A percentile compares a stretch with the other conserved stretches of the same genome.
Conservation (phyloP, 495 filamentous ascomycete species). For the Pseudomonodictys pantanalensis region DNA sequence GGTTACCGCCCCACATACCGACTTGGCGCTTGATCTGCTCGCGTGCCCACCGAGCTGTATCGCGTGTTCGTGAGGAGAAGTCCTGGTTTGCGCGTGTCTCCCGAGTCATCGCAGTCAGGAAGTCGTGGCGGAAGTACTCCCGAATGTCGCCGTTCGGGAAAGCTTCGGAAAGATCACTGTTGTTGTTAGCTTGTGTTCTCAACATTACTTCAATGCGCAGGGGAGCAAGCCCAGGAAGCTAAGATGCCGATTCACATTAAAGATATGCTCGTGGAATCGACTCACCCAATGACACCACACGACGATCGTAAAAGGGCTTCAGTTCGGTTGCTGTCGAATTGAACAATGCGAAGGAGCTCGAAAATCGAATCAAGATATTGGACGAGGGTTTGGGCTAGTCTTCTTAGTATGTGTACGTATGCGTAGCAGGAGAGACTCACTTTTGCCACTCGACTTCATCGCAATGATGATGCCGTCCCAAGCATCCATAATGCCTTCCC, state of each 20-base stretch:
- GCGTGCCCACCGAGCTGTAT: constrained; percentile 94
- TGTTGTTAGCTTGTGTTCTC: constrained; percentile 15
- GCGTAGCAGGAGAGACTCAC: constrained; percentile 49
- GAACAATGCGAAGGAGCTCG: constrained; percentile 77
- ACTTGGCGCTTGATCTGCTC: constrained; percentile 96
- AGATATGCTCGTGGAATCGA: background rate
- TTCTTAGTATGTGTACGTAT: constrained; percentile 29
- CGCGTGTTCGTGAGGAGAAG: constrained; percentile 75
- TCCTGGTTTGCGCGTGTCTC: constrained; percentile 83
- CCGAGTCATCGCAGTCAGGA: constrained; percentile 82
- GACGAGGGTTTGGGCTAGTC: constrained; percentile 62
- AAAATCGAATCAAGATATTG: constrained; percentile 86
- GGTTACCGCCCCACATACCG: constrained; percentile 36
- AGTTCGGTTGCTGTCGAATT: constrained; percentile 76
- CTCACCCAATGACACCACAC: constrained; percentile 96
- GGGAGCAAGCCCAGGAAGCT: too few species aligned
- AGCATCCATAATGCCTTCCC: constrained; percentile 98
- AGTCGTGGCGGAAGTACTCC: constrained; percentile 81
- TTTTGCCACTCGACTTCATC: constrained; percentile 76
- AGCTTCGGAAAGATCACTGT: constrained; percentile 86
- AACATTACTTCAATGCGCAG: too few species aligned
- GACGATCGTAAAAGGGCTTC: constrained; percentile 86
- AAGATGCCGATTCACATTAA: too few species aligned
- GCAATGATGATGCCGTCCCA: constrained; percentile 95
- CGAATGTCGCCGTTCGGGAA: constrained; percentile 87